Percentiles rank a stretch among this genome's conserved stretches.
phyloP scores from a whole-genome alignment of 495 filamentous ascomycete genomes.

The Podospora sp. region DNA sequence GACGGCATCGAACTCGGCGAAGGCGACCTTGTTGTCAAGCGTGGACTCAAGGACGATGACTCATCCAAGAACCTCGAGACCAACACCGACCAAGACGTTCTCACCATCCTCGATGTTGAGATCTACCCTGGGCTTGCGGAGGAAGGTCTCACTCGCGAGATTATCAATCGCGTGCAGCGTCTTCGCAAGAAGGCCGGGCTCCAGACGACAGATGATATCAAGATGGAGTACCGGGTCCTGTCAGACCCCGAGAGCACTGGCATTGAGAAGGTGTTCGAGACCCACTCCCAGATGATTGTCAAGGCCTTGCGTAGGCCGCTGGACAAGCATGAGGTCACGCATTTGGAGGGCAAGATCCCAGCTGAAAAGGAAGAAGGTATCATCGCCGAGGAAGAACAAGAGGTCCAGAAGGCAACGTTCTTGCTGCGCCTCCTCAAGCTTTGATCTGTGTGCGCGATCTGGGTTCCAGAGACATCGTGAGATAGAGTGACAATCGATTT shows the following conservation, averaged over 20 bases:
- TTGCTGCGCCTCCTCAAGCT: conserved; percentile 80
- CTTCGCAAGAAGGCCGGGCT: conserved; percentile 51
- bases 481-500: background rate
- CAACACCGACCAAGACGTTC: conserved; percentile 69
- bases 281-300: conserved; percentile 67
- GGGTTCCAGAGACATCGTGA: background rate
- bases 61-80: conserved; percentile 73
- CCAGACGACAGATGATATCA: conserved; percentile 48
- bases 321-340: conserved; percentile 69
- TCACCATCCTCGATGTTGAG: conserved; percentile 46
- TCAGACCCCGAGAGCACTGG: conserved; percentile 77
- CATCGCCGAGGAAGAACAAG: conserved; percentile 84
- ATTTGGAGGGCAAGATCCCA: conserved; percentile 64
- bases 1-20: conserved; percentile 79
- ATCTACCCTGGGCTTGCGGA: conserved; percentile 47
- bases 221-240: conserved; percentile 49
- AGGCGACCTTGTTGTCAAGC: conserved; percentile 82
- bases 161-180: conserved; percentile 51
- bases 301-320: conserved; percentile 80
- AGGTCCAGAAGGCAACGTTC: conserved; percentile 85
- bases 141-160: conserved; percentile 48
- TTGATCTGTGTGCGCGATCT: conserved; percentile 34
- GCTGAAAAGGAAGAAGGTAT: conserved; percentile 60
- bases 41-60: conserved; percentile 71
- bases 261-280: conserved; percentile 71